Evolutionary conservation across 345 rosid species (phyloP).

Genomic region (Eucalyptus viminalis): DNA sequence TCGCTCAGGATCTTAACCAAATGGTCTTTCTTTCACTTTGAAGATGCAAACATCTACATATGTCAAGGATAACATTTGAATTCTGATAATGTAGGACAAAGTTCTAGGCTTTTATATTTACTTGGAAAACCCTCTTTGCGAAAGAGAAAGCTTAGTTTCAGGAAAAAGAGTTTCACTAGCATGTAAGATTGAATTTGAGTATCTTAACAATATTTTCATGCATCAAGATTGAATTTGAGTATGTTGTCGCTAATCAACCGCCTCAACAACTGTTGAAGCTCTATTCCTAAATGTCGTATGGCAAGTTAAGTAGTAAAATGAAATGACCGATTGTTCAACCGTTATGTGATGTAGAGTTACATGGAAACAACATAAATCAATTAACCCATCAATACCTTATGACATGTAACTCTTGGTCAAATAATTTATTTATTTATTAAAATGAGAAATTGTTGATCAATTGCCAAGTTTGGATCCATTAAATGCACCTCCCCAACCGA

Average conservation of each 20-base stretch:
- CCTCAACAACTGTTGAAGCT: not conserved
- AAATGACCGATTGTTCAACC: not conserved
- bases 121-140: not conserved
- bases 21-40: not conserved
- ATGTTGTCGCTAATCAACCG: not conserved
- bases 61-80: too few species aligned
- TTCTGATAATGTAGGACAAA: too few species aligned
- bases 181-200: not conserved
- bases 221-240: not conserved
- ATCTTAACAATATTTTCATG: not conserved
- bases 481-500: not conserved
- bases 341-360: not conserved
- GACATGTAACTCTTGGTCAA: not conserved
- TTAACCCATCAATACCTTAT: not conserved
- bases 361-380: not conserved
- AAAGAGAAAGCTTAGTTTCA: not conserved
- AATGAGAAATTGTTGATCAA: not conserved
- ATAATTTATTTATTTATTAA: not conserved
- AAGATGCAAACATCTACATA: too few species aligned
- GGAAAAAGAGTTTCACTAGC: not conserved
- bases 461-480: not conserved
- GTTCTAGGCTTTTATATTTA: not conserved
- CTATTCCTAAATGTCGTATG: too few species aligned
- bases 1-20: slow-evolving; percentile 1
- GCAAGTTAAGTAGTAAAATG: not conserved